phyloP scores from a whole-genome alignment of 1,284 basidiomycete genomes.

The Nidula niveotomentosa region DNA sequence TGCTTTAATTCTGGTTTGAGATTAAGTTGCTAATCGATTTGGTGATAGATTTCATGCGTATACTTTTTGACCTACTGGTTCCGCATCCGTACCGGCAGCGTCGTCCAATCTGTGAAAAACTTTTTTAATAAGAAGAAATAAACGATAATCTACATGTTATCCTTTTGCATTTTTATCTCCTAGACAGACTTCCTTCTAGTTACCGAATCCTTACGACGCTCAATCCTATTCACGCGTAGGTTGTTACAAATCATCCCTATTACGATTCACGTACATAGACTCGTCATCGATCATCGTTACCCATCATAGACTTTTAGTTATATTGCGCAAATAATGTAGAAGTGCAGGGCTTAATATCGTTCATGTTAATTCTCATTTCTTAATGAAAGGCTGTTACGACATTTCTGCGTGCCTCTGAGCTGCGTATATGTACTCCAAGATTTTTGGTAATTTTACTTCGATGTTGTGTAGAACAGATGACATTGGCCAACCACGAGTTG shows the following conservation, averaged over 20 bases:
- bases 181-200: not conserved
- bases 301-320: not conserved
- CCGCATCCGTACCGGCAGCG: slow-evolving; percentile 23
- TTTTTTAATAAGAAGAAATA: not conserved
- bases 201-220: not conserved
- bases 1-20: not conserved
- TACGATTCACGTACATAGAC: not conserved
- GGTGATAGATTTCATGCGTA: slow-evolving; percentile 18
- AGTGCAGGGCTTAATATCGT: too few relatives aligned
- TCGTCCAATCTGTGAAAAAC: slow-evolving; percentile 16
- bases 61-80: slow-evolving; percentile 31
- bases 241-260: not conserved
- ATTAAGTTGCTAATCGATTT: not conserved
- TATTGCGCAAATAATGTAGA: too few relatives aligned
- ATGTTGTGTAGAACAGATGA: too few relatives aligned
- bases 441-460: too few relatives aligned
- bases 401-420: too few relatives aligned
- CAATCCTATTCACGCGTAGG: not conserved
- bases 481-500: too few relatives aligned
- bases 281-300: not conserved
- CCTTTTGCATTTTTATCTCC: not conserved
- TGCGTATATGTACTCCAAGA: too few relatives aligned
- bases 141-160: not conserved
- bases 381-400: too few relatives aligned
- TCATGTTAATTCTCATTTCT: too few relatives aligned